Percentiles rank a stretch among this genome's conserved stretches.
Conservation (phyloP, 2,329 filamentous ascomycete species). For the Colletotrichum godetiae region DNA sequence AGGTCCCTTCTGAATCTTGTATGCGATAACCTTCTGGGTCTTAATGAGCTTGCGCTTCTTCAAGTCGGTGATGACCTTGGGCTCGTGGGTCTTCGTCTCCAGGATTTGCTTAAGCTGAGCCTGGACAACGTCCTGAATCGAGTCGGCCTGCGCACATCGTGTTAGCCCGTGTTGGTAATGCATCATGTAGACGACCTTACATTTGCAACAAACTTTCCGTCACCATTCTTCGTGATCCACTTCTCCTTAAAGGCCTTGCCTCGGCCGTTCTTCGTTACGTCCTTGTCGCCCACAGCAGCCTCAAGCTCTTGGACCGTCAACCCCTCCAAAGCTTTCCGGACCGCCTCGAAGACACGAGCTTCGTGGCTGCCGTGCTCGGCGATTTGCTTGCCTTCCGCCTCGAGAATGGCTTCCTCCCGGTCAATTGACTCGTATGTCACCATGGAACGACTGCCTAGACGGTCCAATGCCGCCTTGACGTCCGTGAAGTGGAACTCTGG, state of each 20-base stretch:
- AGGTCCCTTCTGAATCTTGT: conserved; percentile 84
- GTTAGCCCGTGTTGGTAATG: conserved; percentile 18
- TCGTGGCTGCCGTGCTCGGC: conserved; percentile 83
- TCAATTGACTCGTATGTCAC: conserved; percentile 87
- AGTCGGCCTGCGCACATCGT: conserved; percentile 62
- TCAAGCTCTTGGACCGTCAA: conserved; percentile 82
- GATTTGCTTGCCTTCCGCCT: conserved; percentile 79
- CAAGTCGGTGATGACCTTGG: conserved; percentile 82
- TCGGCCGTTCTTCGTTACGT: conserved; percentile 84
- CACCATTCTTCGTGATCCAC: conserved; percentile 74
- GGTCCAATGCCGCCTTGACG: conserved; percentile 89
- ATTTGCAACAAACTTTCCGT: conserved; percentile 64
- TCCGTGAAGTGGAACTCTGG: conserved; percentile 72
- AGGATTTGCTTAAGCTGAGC: conserved; percentile 81
- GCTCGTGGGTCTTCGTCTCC: conserved; percentile 76
- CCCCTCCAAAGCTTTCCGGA: conserved; percentile 79
- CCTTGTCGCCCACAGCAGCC: conserved; percentile 77
- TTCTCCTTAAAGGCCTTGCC: conserved; percentile 91
- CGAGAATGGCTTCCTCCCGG: conserved; percentile 79
- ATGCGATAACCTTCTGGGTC: conserved; percentile 84
- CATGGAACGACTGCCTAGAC: conserved; percentile 87
- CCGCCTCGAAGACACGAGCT: conserved; percentile 82
- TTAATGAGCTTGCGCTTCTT: conserved; percentile 93
- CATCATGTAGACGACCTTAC: conserved; percentile 45
- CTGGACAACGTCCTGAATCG: conserved; percentile 83